Conservation (phyloP, 352 stramenopile genomes). For the Phytophthora multivora region DNA sequence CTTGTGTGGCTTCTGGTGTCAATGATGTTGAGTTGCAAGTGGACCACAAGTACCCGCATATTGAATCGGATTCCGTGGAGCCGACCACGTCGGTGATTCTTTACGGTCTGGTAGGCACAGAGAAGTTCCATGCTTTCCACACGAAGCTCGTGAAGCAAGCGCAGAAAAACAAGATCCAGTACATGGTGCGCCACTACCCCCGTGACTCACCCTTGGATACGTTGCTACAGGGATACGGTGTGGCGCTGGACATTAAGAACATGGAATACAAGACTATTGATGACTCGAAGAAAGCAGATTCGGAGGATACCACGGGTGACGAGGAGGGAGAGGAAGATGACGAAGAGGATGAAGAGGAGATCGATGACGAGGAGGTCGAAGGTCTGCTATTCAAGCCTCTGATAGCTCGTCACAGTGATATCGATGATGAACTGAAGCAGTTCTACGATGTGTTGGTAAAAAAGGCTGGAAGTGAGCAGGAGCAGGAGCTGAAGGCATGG, state of each 20-base stretch:
- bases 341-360: conserved; percentile 37
- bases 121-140: conserved; percentile 78
- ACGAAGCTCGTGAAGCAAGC: conserved; percentile 58
- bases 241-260: conserved; percentile 96
- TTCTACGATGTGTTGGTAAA: conserved; percentile 61
- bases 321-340: conserved; percentile 41
- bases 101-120: conserved; percentile 82
- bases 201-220: conserved; percentile 72
- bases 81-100: conserved; percentile 64
- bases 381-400: conserved; percentile 69
- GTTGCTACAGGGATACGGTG: conserved; percentile 91
- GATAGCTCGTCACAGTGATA: conserved; percentile 41
- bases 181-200: conserved; percentile 85
- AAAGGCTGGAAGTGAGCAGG: conserved; percentile 43
- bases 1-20: conserved; percentile 63
- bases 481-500: conserved; percentile 77
- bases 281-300: conserved; percentile 74
- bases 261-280: conserved; percentile 98
- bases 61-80: conserved; percentile 15
- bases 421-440: conserved; percentile 56
- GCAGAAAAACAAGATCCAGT: conserved; percentile 63
- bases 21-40: conserved; percentile 72
- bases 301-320: conserved; percentile 40
- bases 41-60: conserved; percentile 77
- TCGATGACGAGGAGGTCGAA: conserved; percentile 69